These are phyloP conservation scores for Candida ascalaphidarum DNA, from an alignment of 805 yeast genomes.

Conservation along the genomic window DNA sequence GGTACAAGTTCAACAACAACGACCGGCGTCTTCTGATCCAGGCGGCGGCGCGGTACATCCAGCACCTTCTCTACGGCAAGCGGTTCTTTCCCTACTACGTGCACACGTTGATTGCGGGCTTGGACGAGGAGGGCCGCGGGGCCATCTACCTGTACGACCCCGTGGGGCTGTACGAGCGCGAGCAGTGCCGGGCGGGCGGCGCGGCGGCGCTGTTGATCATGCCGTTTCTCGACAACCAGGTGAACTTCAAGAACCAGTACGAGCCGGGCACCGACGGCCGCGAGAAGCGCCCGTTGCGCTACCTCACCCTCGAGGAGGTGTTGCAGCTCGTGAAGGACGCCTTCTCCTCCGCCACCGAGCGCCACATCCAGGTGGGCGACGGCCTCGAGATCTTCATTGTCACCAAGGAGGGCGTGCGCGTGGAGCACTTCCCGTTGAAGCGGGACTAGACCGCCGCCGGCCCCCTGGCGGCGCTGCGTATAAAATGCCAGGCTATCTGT, in stretches of 20 bases:
- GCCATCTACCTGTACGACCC: slow-evolving; percentile 96
- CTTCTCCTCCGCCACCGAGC: slow-evolving; percentile 91
- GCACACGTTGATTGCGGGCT: slow-evolving; percentile 88
- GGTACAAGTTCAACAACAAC: slow-evolving; percentile 86
- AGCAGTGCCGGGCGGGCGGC: slow-evolving; percentile 96
- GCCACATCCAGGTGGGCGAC: slow-evolving; percentile 98
- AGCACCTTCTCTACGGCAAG: slow-evolving; percentile 84
- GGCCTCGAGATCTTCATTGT: slow-evolving; percentile 85
- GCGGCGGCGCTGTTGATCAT: slow-evolving; percentile 93
- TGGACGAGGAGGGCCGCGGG: slow-evolving; percentile 87
- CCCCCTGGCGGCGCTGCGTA: too few relatives aligned
- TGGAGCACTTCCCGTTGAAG: slow-evolving; percentile 78
- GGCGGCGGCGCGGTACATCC: slow-evolving; percentile 85
- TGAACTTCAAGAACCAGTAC: slow-evolving; percentile 87
- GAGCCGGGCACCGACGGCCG: slow-evolving; percentile 72
- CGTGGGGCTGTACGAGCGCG: slow-evolving; percentile 95
- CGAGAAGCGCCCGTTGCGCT: slow-evolving; percentile 51
- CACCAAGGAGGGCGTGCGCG: slow-evolving; percentile 86
- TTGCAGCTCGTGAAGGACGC: slow-evolving; percentile 86
- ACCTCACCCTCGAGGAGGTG: slow-evolving; percentile 75
- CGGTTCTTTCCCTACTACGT: slow-evolving; percentile 96
- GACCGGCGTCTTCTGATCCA: slow-evolving; percentile 58
- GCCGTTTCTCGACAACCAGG: slow-evolving; percentile 98
- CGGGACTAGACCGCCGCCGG: too few relatives aligned
- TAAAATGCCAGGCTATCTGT: too few relatives aligned